A percentile compares a stretch with the other conserved stretches of the same genome.
Evolutionary conservation across 2,329 filamentous ascomycete species (phyloP).

Genomic region (Sphaerulina populicola): DNA sequence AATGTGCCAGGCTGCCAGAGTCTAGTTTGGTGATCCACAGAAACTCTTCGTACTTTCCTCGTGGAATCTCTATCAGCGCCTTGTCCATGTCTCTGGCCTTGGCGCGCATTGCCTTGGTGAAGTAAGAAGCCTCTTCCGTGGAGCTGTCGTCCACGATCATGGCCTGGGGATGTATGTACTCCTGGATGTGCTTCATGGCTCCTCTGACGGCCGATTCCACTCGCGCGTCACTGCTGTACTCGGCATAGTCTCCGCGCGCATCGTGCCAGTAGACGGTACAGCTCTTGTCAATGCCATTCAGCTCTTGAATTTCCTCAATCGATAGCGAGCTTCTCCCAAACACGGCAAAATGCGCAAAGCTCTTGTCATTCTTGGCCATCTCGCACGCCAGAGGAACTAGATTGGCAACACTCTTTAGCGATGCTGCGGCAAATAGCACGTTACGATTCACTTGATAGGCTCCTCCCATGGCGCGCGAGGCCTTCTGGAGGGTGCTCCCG

Average conservation of each 20-base stretch:
- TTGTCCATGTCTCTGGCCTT: constrained; percentile 47
- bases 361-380: constrained; percentile 64
- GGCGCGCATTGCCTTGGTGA: constrained; percentile 52
- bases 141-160: constrained; percentile 61
- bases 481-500: constrained; percentile 53
- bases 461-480: constrained; percentile 49
- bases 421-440: constrained; percentile 71
- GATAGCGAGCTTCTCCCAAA: constrained; percentile 64
- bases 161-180: constrained; percentile 68
- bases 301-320: constrained; percentile 58
- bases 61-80: constrained; percentile 69
- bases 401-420: constrained; percentile 60
- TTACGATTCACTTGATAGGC: constrained; percentile 52
- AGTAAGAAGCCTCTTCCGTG: constrained; percentile 60
- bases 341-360: constrained; percentile 72
- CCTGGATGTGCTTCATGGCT: constrained; percentile 62
- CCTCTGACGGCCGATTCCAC: constrained; percentile 57
- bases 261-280: constrained; percentile 62
- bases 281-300: constrained; percentile 68
- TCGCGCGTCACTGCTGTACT: constrained; percentile 60
- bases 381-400: constrained; percentile 77
- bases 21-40: constrained; percentile 75
- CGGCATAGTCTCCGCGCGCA: constrained; percentile 66
- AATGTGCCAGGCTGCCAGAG: constrained; percentile 60
- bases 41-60: constrained; percentile 53